Base-by-base conservation (phyloP, 768 basidiomycete genomes). In the Tubosaeta sp. region DNA sequence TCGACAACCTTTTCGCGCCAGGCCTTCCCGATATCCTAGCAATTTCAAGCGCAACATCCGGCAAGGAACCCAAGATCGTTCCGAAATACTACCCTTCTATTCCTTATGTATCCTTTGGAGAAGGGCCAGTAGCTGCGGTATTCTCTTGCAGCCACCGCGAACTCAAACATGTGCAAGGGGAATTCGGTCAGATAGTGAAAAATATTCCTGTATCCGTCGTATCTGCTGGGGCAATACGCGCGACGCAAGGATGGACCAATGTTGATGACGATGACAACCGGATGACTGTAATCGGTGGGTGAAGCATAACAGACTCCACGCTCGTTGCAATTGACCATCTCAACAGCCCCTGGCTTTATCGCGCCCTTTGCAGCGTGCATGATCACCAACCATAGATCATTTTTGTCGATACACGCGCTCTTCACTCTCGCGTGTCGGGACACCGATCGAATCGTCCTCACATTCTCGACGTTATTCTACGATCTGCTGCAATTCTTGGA, bases 1-100 rank as follows among this genome's bases (percentile, higher is more conserved):
- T 59, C 19, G 41, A 48, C 19, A 29, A 59, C 34, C 46, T 59
- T 35, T 49, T 59, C 21, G 36, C 55, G 6, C 58, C 55, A 1
- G 58, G 55, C 11, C 34, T 59, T 8, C 58, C 58, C 6, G n/a
- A 29, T 29, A 11, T n/a, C 25, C 10, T 59, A 1, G 49, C 38
- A 1, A 11, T 38, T n/a, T 51, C 58, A 1, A 59, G 55, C 13
- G 36, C 45, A 2, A 59, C 58, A 9, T 53, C 57, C 2, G 47
- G 54, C 7, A 48, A 25, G 11, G 27, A 22, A 6, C 16, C 34
- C 2, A 57, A 59, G 29, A 16, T 27, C 3, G 24, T 57, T 25
- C 45, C 52, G 27, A 48, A 25, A 14, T 57, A 59, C 35, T 16
- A 19, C 18, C 10, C 10, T 38, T 38, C 8, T 8, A 8, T 13